Evolutionary conservation across 306 rosid species (phyloP), one percentile per base, ranked within the genome.

Genomic region (Trifolium dubium): DNA sequence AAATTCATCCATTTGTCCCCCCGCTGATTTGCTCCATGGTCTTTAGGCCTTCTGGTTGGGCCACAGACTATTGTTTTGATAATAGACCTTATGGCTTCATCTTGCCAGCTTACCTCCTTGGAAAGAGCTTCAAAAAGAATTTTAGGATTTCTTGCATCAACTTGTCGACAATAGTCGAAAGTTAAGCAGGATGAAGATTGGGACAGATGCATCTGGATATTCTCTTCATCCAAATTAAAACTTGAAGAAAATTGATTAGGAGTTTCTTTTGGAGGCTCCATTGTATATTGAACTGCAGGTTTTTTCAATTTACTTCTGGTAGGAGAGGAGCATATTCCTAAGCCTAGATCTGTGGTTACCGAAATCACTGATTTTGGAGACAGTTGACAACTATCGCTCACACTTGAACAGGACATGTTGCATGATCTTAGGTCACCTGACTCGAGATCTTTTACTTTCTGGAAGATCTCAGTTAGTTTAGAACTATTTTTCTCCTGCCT

Each of bases 361-460:
- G 98, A 94, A 80, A 87, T 84, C 14, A 80, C 85, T 40, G 98
- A 94, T 60, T 94, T 79, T 31, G 92, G 89, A 79, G 97, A 93
- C 84, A 86, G 77, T 81, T 74, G 87, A 81, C 83, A 76, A 47
- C 88, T 87, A 65, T 91, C 93, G 69, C 82, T 85, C 60, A 81
- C 79, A 69, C 90, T 89, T 72, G 92, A 93, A 84, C 74, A 81
- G 80, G 96, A 89, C 82, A 86, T 46, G 84, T 87, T 92, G 86
- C 91, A 76, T 49, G 88, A 87, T 75, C 70, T 82, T 66, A 64
- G 69, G 15, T 92, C 90, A 64, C 82, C 87, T 3, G 87, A 78
- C 60, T 87, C 92, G 1, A 65, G 78, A 77, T 91, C 95, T 51
- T 88, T 96, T 40, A 77, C 85, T 82, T 86, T 88, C 40, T 85